Percentiles rank a stretch among this genome's conserved stretches.
Conservation (phyloP, 192 early-diverging fungal genomes). For the Mortierella alpina region DNA sequence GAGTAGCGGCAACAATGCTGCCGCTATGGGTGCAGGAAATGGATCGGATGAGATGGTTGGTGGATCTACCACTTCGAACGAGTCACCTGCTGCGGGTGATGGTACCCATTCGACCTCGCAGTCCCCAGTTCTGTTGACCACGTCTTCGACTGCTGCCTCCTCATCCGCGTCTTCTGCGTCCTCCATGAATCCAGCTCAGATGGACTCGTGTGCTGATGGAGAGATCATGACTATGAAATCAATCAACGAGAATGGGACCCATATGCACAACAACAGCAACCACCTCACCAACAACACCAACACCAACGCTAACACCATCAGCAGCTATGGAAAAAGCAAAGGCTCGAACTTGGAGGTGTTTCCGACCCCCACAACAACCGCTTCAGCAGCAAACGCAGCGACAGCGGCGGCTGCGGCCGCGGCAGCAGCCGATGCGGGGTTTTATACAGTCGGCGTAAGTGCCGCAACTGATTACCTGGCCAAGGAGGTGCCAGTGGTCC, state of each 20-base stretch:
- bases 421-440: no score
- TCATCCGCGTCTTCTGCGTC: constrained; percentile 10
- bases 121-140: constrained; percentile 3
- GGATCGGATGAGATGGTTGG: constrained; percentile 29
- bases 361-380: no score
- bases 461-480: constrained; percentile 23
- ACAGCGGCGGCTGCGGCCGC: not conserved
- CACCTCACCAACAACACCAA: constrained; percentile 7
- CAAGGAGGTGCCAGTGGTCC: constrained; percentile 8
- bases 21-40: not conserved
- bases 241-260: no score
- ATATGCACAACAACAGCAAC: not conserved
- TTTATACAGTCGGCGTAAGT: no score
- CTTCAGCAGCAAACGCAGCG: not conserved
- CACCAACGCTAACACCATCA: not conserved
- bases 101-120: constrained; percentile 13
- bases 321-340: not conserved
- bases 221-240: no score
- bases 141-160: constrained; percentile 12
- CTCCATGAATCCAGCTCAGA: no score
- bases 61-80: constrained; percentile 33
- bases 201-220: no score
- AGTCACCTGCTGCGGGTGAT: constrained; percentile 8
- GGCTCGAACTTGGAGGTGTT: not conserved
- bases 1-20: not conserved